These are phyloP conservation scores for Babesia divergens DNA, from an alignment of 169 alveolate species.

Conservation along the genomic window DNA sequence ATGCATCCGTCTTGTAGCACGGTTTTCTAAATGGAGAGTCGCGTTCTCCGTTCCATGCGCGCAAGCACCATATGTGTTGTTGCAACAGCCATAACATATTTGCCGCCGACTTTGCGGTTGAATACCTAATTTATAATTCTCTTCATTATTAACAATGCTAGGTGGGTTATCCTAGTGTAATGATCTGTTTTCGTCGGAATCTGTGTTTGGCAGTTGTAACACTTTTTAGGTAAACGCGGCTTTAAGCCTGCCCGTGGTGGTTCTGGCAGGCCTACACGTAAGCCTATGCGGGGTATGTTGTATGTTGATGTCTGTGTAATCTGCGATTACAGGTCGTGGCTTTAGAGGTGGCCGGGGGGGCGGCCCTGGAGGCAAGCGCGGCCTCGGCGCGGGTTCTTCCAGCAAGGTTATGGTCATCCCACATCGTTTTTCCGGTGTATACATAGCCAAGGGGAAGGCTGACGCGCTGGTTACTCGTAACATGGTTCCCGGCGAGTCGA, in stretches of 20 bases:
- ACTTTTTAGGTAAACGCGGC: constrained; percentile 47
- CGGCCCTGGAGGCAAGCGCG: constrained; percentile 41
- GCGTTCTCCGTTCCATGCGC: background rate
- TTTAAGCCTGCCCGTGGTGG: constrained; percentile 62
- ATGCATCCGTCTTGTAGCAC: too few species aligned
- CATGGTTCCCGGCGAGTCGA: constrained; percentile 97
- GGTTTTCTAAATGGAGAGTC: too few species aligned
- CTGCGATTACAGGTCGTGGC: constrained; percentile 39
- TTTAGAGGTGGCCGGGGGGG: constrained; percentile 61
- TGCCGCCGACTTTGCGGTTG: background rate
- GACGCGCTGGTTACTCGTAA: constrained; percentile 95
- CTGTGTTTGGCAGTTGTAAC: background rate
- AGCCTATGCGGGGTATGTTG: constrained; percentile 32
- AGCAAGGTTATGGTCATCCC: constrained; percentile 91
- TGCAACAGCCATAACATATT: background rate
- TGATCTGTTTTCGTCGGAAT: background rate
- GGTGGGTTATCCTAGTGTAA: constrained; percentile 22
- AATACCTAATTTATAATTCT: background rate
- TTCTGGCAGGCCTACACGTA: constrained; percentile 16
- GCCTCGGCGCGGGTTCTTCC: constrained; percentile 81
- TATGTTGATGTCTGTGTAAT: background rate
- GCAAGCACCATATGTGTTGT: constrained; percentile 24
- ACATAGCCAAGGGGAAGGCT: constrained; percentile 92
- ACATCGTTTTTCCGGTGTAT: constrained; percentile 96
- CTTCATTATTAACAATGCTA: constrained; percentile 22